Evolutionary conservation across 306 rosid species (phyloP), one percentile per base, ranked within the genome.

Genomic region (Phaseolus lunatus): DNA sequence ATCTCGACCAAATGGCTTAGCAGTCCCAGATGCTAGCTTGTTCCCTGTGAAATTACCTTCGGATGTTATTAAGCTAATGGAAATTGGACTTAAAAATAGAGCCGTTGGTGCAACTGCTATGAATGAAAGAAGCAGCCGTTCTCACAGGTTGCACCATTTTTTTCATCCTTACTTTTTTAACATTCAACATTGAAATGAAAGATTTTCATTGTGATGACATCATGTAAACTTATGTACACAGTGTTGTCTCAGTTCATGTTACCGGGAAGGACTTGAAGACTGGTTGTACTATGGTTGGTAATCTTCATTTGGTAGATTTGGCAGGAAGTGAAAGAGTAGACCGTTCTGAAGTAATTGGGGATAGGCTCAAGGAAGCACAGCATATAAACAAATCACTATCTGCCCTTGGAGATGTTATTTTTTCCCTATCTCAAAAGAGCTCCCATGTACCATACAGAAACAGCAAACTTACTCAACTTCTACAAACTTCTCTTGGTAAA

Each of bases 381-480:
- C 91, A 95, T 73, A 92, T 95, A 82, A 95, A 95, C 89, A 95
- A 88, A 86, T 95, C 97, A 18, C 64, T 92, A 23, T 82, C 99
- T 67, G 93, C 99, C 13, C 94, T 95, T 52, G 99, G 97, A 85
- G 99, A 95, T 84, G 99, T 95, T 74, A 95, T 95, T 80, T 95
- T 81, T 71, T 82, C 99, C 22, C 95, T 95, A 41, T 84, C 97
- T 77, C 97, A 90, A 62, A 95, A 92, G 83, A 90, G 86, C 82
- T 22, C 91, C 47, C 96, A 95, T 85, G 87, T 92, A 24, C 99
- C 99, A 15, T 95, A 92, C 69, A 83, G 99, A 89, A 95, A 95
- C 67, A 95, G 97, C 99, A 95, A 95, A 90, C 99, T 95, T 58
- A 95, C 98, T 85, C 99, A 95, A 87, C 93, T 95, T 68, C 93